Evolutionary conservation across 768 basidiomycete genomes (phyloP).

Genomic region (Leccinum disarticulatum): DNA sequence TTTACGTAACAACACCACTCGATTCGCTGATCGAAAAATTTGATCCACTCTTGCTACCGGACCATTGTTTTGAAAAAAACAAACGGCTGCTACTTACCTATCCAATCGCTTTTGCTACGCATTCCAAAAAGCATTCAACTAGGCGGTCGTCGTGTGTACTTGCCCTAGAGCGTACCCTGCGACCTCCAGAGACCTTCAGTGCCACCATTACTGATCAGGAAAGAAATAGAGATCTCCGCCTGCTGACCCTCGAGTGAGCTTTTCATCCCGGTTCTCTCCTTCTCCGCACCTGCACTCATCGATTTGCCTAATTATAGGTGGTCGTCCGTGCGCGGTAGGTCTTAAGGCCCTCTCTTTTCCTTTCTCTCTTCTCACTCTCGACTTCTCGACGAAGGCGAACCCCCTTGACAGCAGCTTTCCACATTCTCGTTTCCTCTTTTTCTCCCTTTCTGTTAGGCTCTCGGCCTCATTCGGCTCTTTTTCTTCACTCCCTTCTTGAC

Average conservation of each 20-base stretch:
- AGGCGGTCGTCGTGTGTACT: constrained; percentile 23
- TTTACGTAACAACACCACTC: constrained; percentile 23
- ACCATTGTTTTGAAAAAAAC: background rate
- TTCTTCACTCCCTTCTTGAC: constrained; percentile 48
- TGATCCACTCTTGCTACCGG: constrained; percentile 11
- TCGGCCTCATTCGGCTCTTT: constrained; percentile 32
- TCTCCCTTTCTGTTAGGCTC: constrained; percentile 3
- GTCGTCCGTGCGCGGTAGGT: constrained; percentile 74
- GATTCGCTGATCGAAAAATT: constrained; percentile 19
- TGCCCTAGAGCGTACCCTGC: constrained; percentile 25
- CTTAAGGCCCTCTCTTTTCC: constrained; percentile 12
- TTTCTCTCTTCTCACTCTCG: constrained; percentile 17
- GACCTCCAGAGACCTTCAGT: constrained; percentile 40
- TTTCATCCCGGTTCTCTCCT: constrained; percentile 22
- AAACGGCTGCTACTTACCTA: background rate
- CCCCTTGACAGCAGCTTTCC: constrained; percentile 57
- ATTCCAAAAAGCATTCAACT: constrained; percentile 12
- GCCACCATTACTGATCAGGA: constrained; percentile 74
- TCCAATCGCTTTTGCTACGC: constrained; percentile 29
- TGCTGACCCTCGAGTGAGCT: constrained; percentile 74
- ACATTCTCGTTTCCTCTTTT: constrained; percentile 6
- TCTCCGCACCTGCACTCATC: constrained; percentile 16
- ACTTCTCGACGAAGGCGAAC: constrained; percentile 57
- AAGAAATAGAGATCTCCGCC: constrained; percentile 79
- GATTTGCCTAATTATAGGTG: constrained; percentile 48